A percentile compares a stretch with the other conserved stretches of the same genome.
phyloP scores from a whole-genome alignment of 257 asterid genomes.

The Nicotiana sylvestris region DNA sequence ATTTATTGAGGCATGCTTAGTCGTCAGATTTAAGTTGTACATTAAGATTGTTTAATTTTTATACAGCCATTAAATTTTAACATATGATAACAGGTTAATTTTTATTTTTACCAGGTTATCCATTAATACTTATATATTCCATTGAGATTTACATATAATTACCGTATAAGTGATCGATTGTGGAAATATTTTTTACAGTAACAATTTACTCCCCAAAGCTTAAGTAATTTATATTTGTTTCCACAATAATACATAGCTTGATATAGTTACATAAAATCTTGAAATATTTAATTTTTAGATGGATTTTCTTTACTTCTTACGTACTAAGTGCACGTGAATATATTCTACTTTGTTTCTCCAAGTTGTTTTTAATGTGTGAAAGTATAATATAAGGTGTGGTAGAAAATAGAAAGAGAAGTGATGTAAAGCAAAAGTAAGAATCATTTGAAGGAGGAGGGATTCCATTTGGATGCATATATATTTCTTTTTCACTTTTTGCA shows the following conservation, averaged over 20 bases:
- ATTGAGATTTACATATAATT: too few relatives aligned
- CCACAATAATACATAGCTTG: not conserved
- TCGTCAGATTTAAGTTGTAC: too few relatives aligned
- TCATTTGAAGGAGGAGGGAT: slow-evolving; percentile 17
- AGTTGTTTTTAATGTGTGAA: not conserved
- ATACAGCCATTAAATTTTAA: too few relatives aligned
- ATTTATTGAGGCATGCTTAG: too few relatives aligned
- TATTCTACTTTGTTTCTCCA: not conserved
- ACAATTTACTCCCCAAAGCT: not conserved
- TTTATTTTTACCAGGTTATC: too few relatives aligned
- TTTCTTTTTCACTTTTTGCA: not conserved
- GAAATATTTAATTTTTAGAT: too few relatives aligned
- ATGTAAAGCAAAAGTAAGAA: slow-evolving; percentile 23
- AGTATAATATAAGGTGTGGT: not conserved
- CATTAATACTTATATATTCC: too few relatives aligned
- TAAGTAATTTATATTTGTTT: not conserved
- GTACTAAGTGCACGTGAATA: not conserved
- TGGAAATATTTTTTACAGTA: too few relatives aligned
- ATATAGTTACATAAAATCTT: not conserved
- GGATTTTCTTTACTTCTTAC: not conserved
- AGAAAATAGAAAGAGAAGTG: not conserved
- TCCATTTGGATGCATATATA: slow-evolving; percentile 17
- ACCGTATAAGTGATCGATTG: too few relatives aligned
- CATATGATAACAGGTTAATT: too few relatives aligned
- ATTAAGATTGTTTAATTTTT: too few relatives aligned